Conservation (phyloP, 2,329 filamentous ascomycete genomes). For the Aspergillus calidoustus region DNA sequence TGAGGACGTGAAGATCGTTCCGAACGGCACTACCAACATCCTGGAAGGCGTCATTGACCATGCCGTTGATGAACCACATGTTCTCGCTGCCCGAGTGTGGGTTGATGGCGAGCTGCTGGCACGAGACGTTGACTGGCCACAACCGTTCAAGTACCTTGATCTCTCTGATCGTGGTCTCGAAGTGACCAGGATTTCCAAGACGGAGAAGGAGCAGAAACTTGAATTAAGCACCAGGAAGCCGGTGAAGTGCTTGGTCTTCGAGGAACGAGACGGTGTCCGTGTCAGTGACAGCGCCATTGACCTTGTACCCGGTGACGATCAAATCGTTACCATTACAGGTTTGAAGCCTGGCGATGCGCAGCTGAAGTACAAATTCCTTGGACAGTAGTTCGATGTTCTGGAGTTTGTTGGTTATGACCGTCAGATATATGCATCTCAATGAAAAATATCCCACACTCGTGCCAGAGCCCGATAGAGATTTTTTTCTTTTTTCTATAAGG, state of each 20-base stretch:
- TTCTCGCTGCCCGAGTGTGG: slow-evolving; percentile 59
- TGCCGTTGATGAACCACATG: slow-evolving; percentile 55
- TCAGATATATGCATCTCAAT: not conserved
- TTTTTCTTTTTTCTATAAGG: too few species aligned
- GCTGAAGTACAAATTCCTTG: slow-evolving; percentile 35
- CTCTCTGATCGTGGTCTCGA: slow-evolving; percentile 57
- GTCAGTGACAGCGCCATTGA: slow-evolving; percentile 63
- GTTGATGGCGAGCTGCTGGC: slow-evolving; percentile 56
- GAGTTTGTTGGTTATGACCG: not conserved
- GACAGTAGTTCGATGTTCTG: slow-evolving; percentile 22
- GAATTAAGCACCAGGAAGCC: slow-evolving; percentile 55
- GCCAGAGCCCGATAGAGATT: too few species aligned
- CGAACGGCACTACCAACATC: slow-evolving; percentile 61
- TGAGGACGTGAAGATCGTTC: slow-evolving; percentile 51
- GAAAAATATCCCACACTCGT: not conserved
- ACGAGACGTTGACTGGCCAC: slow-evolving; percentile 64
- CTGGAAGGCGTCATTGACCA: slow-evolving; percentile 58
- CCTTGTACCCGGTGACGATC: slow-evolving; percentile 62
- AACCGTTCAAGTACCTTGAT: slow-evolving; percentile 64
- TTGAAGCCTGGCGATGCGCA: slow-evolving; percentile 24
- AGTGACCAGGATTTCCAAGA: slow-evolving; percentile 45
- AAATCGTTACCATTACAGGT: slow-evolving; percentile 41
- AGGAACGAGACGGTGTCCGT: slow-evolving; percentile 59
- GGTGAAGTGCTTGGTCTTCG: slow-evolving; percentile 65
- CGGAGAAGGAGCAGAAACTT: slow-evolving; percentile 35